phyloP scores from a whole-genome alignment of 345 rosid genomes.

The Gossypium raimondii region DNA sequence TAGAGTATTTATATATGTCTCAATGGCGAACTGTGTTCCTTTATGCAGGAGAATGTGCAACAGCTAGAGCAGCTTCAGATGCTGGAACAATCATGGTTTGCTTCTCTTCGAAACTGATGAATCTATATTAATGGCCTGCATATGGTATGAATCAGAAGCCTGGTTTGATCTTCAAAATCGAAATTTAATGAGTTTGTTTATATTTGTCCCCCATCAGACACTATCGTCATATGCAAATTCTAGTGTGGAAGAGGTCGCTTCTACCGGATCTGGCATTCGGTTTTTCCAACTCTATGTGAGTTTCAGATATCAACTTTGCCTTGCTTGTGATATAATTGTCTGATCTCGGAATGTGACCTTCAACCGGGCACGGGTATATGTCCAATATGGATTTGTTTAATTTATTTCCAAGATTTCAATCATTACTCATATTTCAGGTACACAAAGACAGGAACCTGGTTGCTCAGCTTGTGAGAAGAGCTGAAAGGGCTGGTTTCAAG shows the following conservation, averaged over 20 bases:
- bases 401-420: background rate
- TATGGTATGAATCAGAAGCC: background rate
- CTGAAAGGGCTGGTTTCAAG: constrained; percentile 91
- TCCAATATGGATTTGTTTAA: too few species aligned
- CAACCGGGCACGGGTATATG: too few species aligned
- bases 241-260: constrained; percentile 94
- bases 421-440: constrained; percentile 40
- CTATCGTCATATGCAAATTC: constrained; percentile 90
- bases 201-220: constrained; percentile 48
- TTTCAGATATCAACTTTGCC: constrained; percentile 1
- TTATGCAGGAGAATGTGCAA: constrained; percentile 84
- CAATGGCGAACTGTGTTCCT: constrained; percentile 9
- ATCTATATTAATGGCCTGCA: background rate
- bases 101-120: constrained; percentile 9
- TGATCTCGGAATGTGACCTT: background rate
- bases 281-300: constrained; percentile 96
- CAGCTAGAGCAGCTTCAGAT: constrained; percentile 88
- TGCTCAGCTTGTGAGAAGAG: constrained; percentile 77
- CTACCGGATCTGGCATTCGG: constrained; percentile 91
- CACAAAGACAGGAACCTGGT: constrained; percentile 75
- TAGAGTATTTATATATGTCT: background rate
- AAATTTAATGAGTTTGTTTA: background rate
- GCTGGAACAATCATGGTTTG: constrained; percentile 87
- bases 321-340: background rate
- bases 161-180: background rate